Evolutionary conservation across 1,284 basidiomycete species (phyloP), one percentile per base, ranked within the genome.

Genomic region (Cerrena zonata): DNA sequence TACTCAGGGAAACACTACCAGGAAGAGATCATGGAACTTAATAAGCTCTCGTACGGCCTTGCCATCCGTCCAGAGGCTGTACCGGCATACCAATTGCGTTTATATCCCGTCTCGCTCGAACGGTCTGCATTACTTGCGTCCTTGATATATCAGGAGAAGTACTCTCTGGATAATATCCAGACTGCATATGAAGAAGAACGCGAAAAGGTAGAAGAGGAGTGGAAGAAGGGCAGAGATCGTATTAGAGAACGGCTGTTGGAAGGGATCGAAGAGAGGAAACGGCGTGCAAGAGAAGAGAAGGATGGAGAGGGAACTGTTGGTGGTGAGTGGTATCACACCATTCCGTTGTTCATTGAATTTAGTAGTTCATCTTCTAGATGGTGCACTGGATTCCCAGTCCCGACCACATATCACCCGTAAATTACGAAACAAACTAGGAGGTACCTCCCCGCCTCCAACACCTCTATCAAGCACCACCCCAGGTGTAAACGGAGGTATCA

Each of bases 351-450:
- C 5, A 21, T 24, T 27, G 13, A 19, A 26, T 51, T 24, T 19
- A 34, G 47, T n/a, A n/a, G n/a, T 48, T 34, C 45, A 24, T 18
- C 41, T 42, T 44, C 18, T 61, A 86, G 86, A 89, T 58, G 77
- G 79, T 24, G 73, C 80, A 5, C 70, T 89, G 45, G 87, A 89
- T 61, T 74, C 81, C 2, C 84, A 88, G 64, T 82, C 81, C 3
- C 79, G 87, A 37, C 79, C 84, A n/a, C 86, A 87, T 59, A 79
- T 87, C 57, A 89, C 87, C 4, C 80, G 86, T 45, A 90, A 89
- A 63, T 74, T 89, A 21, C 79, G 87, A 44, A 89, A 89, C 68
- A 88, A 87, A 64, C 65, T 86, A 4, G 68, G 57, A 10, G 78
- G 82, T 21, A 82, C 80, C 1, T 85, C 84, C 0, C 84, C 85